These are phyloP conservation scores for Gracilaria vermiculophylla DNA, from an alignment of 23 red algal species.

Conservation along the genomic window DNA sequence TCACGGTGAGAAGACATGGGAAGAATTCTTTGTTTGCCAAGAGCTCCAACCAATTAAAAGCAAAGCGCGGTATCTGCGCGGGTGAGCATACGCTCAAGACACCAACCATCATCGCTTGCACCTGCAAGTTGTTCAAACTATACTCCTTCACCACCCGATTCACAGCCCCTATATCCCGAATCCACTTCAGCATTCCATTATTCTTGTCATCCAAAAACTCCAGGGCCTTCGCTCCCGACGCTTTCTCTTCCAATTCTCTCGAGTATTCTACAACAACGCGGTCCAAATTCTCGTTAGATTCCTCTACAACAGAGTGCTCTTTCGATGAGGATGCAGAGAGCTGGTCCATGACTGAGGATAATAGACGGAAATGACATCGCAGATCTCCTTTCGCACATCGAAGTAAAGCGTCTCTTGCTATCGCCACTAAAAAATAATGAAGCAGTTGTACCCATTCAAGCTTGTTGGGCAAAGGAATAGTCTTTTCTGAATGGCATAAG, in stretches of 20 bases:
- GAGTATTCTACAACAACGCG: neutral
- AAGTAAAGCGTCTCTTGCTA: conserved; percentile 30
- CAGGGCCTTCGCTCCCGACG: neutral
- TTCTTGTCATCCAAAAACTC: conserved; percentile 35
- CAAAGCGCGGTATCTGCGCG: conserved; percentile 69
- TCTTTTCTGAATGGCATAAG: neutral
- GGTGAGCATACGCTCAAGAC: conserved; percentile 79
- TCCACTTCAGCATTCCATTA: conserved; percentile 6
- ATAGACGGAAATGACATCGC: conserved; percentile 65
- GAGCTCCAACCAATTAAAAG: conserved; percentile 92
- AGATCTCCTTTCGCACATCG: conserved; percentile 21
- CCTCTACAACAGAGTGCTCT: conserved; percentile 4
- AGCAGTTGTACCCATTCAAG: conserved; percentile 10
- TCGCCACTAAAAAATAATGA: conserved; percentile 14
- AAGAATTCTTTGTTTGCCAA: conserved; percentile 75
- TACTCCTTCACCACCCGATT: neutral
- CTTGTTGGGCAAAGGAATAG: neutral
- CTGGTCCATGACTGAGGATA: conserved; percentile 59
- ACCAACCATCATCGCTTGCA: conserved; percentile 43
- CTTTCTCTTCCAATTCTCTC: neutral
- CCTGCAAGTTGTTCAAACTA: conserved; percentile 54
- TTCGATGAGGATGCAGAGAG: conserved; percentile 12
- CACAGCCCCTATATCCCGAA: conserved; percentile 1
- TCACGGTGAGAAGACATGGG: conserved; percentile 65
- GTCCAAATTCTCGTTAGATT: neutral